phyloP scores from a whole-genome alignment of 202 grass and related monocot genomes.

The Saccharum hybrid region DNA sequence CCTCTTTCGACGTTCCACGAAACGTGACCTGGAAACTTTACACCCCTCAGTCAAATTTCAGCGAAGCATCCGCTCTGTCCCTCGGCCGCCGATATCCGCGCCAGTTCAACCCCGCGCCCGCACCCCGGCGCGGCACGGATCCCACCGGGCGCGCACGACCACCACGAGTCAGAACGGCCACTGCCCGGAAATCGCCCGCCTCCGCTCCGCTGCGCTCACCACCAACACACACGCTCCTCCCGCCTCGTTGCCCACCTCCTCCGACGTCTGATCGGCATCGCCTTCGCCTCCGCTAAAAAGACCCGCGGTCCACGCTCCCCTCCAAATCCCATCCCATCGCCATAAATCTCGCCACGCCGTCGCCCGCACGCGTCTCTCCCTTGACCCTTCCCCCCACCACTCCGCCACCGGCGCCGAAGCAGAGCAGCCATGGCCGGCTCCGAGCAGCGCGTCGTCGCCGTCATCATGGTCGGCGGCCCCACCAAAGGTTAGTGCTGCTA shows the following conservation, averaged over 20 bases:
- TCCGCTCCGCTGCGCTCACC: neutral
- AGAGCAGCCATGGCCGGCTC: conserved; percentile 62
- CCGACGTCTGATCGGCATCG: too few relatives aligned
- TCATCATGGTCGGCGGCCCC: conserved; percentile 98
- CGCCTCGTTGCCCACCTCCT: too few relatives aligned
- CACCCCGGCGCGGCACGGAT: neutral
- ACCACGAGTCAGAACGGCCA: neutral
- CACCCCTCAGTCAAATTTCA: too few relatives aligned
- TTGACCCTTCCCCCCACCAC: neutral
- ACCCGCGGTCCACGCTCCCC: neutral
- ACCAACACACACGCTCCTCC: too few relatives aligned
- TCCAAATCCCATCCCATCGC: conserved; percentile 21
- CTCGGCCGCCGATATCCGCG: neutral
- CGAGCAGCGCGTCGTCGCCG: conserved; percentile 86
- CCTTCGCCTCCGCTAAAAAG: neutral
- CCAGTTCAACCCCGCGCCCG: neutral
- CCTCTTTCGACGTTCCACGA: too few relatives aligned
- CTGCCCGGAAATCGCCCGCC: too few relatives aligned
- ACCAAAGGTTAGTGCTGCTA: conserved; percentile 70
- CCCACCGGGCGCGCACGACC: neutral
- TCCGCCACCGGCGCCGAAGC: conserved; percentile 16
- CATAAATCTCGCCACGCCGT: conserved; percentile 45
- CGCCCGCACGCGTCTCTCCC: neutral
- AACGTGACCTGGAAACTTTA: too few relatives aligned
- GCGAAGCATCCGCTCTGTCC: neutral